Conservation (phyloP, 169 alveolate genomes). For the Plasmodium vivax region DNA sequence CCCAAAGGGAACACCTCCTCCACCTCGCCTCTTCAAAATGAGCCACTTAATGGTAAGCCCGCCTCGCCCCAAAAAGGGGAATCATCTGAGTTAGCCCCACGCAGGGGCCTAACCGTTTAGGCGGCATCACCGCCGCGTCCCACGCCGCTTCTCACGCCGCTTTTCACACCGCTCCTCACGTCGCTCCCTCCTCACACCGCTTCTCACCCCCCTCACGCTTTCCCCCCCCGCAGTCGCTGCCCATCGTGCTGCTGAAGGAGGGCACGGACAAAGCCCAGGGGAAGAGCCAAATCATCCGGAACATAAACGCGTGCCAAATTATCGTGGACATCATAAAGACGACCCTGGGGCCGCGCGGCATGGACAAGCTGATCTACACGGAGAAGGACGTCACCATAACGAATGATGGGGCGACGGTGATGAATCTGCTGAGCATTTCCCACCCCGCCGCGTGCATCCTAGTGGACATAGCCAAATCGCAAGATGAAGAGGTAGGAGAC, state of each 20-base stretch:
- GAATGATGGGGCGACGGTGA: conserved; percentile 99
- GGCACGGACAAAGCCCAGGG: conserved; percentile 98
- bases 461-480: conserved; percentile 97
- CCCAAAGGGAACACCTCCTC: background rate
- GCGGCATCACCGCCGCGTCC: too few relatives aligned
- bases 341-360: conserved; percentile 98
- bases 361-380: conserved; percentile 97
- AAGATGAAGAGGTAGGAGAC: conserved; percentile 97
- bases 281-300: conserved; percentile 94
- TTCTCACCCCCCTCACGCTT: too few relatives aligned
- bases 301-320: conserved; percentile 96
- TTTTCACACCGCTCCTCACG: background rate
- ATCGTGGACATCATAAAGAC: conserved; percentile 94
- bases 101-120: too few relatives aligned
- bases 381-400: conserved; percentile 93
- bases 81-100: background rate
- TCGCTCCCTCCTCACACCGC: background rate
- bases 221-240: conserved; percentile 81
- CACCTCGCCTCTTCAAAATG: conserved; percentile 69
- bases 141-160: background rate
- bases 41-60: conserved; percentile 82
- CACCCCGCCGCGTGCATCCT: conserved; percentile 98
- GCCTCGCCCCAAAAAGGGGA: background rate
- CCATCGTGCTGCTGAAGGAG: conserved; percentile 95
- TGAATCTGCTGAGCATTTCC: conserved; percentile 92